These are phyloP conservation scores for Xerocomus brunneocitrinus DNA, from an alignment of 768 basidiomycete species.

Conservation along the genomic window DNA sequence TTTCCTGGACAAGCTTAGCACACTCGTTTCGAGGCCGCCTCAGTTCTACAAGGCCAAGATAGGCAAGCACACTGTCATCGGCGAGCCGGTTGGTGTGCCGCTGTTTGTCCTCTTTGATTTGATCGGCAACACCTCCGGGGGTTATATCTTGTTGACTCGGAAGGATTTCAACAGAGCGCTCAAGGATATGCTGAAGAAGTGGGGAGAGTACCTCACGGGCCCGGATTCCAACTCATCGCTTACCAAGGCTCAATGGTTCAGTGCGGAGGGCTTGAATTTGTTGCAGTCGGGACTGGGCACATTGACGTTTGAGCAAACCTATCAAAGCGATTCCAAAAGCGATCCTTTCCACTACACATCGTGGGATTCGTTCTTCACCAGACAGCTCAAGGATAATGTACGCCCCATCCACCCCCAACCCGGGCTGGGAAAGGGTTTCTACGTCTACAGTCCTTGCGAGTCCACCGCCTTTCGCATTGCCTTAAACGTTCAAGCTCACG, in stretches of 20 bases:
- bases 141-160: neutral
- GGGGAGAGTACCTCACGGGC: too few relatives aligned
- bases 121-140: constrained; percentile 1
- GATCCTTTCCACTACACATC: constrained; percentile 9
- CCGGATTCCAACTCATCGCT: too few relatives aligned
- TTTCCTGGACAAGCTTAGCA: neutral
- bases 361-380: constrained; percentile 54
- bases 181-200: neutral
- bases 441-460: constrained; percentile 48
- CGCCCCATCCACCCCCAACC: constrained; percentile 33
- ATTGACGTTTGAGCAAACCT: too few relatives aligned
- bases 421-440: constrained; percentile 1
- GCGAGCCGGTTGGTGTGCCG: neutral
- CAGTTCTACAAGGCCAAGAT: constrained; percentile 2
- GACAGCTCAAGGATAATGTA: constrained; percentile 30
- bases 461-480: constrained; percentile 36
- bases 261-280: too few relatives aligned
- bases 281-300: too few relatives aligned
- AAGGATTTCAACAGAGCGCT: neutral
- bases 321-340: too few relatives aligned
- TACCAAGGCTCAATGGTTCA: too few relatives aligned
- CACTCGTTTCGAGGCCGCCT: neutral
- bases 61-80: neutral
- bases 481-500: constrained; percentile 32
- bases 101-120: neutral